Evolutionary conservation across 2,329 filamentous ascomycete species (phyloP).

Genomic region (Arthroderma uncinatum): DNA sequence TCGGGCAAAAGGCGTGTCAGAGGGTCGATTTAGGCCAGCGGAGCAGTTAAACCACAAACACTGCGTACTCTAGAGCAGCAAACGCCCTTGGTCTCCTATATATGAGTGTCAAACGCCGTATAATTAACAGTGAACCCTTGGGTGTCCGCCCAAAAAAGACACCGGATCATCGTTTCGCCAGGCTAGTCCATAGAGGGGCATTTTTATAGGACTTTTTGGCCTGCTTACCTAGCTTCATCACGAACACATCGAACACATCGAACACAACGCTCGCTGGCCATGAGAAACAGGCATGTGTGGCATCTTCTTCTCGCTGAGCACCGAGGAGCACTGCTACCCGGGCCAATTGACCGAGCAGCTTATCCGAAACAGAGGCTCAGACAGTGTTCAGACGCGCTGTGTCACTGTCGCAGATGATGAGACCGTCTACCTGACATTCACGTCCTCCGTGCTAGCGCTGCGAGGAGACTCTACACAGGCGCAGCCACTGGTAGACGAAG

Average conservation of each 20-base stretch:
- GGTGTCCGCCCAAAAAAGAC: background rate
- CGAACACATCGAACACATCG: too few species aligned
- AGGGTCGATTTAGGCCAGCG: background rate
- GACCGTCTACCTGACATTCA: slow-evolving; percentile 40
- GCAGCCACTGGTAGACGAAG: slow-evolving; percentile 58
- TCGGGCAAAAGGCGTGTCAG: background rate
- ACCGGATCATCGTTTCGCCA: background rate
- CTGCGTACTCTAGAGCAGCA: background rate
- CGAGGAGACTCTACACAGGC: slow-evolving; percentile 58
- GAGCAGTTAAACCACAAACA: background rate
- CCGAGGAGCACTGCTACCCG: slow-evolving; percentile 21
- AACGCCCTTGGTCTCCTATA: background rate
- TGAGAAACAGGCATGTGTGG: slow-evolving; percentile 31
- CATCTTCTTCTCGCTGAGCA: slow-evolving; percentile 42
- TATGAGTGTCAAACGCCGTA: background rate
- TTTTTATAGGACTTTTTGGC: background rate
- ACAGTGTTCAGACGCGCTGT: slow-evolving; percentile 30
- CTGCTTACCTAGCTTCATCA: too few species aligned
- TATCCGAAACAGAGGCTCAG: slow-evolving; percentile 35
- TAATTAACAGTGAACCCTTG: background rate
- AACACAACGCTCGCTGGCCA: background rate
- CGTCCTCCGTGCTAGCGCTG: slow-evolving; percentile 83
- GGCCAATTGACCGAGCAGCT: slow-evolving; percentile 25
- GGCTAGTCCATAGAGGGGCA: background rate
- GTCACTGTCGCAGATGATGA: slow-evolving; percentile 16